phyloP scores from a whole-genome alignment of 163 green algal genomes.

The Trebouxia gelatinosa region DNA sequence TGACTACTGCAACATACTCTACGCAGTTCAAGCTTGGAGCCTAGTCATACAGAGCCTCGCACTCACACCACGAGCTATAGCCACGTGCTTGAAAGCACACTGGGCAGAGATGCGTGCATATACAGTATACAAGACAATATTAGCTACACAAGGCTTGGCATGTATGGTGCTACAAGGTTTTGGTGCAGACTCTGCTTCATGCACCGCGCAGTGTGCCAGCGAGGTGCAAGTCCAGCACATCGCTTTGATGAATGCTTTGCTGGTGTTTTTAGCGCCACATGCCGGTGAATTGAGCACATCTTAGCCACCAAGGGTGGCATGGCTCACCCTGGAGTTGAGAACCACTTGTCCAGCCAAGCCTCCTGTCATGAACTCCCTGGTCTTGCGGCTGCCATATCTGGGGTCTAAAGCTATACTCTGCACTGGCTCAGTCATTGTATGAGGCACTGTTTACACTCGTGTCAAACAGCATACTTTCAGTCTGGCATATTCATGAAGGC shows the following conservation, averaged over 20 bases:
- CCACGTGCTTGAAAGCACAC: too few relatives aligned
- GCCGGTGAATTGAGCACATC: neutral
- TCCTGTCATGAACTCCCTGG: slow-evolving; percentile 76
- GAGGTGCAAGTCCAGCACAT: neutral
- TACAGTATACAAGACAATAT: too few relatives aligned
- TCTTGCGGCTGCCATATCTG: slow-evolving; percentile 68
- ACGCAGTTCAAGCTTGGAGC: neutral
- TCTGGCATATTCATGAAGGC: neutral
- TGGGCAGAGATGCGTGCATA: too few relatives aligned
- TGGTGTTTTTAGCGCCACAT: slow-evolving; percentile 11
- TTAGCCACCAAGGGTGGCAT: neutral
- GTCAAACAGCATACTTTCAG: neutral
- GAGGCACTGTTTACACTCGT: neutral
- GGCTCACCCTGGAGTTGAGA: slow-evolving; percentile 70
- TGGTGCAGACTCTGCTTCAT: neutral
- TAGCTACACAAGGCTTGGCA: too few relatives aligned
- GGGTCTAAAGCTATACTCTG: slow-evolving; percentile 86
- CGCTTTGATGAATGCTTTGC: neutral
- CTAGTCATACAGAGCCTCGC: neutral
- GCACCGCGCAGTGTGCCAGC: neutral
- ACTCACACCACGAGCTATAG: too few relatives aligned
- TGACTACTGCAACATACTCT: too few relatives aligned
- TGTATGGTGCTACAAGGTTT: too few relatives aligned
- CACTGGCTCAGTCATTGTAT: too few relatives aligned
- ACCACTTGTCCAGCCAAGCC: slow-evolving; percentile 67